Conservation (phyloP, 2,329 filamentous ascomycete species). For the Cordyceps pruinosa region DNA sequence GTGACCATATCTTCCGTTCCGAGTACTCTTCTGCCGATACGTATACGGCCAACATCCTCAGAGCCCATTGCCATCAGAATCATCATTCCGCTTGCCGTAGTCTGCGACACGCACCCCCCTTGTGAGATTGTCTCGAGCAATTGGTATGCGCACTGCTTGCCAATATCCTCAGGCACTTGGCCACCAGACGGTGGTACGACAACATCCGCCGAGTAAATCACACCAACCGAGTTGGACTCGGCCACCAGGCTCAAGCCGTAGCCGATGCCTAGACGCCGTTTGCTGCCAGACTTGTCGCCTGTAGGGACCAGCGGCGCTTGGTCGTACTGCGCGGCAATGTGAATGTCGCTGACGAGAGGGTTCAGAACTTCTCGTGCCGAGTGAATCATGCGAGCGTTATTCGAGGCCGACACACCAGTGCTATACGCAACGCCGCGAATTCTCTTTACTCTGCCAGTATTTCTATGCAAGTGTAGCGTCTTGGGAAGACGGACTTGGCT, state of each 20-base stretch:
- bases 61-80: conserved; percentile 97
- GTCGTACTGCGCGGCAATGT: conserved; percentile 77
- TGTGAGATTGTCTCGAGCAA: conserved; percentile 74
- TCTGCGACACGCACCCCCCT: conserved; percentile 72
- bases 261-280: conserved; percentile 71
- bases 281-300: conserved; percentile 48
- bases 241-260: conserved; percentile 89
- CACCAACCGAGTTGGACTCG: conserved; percentile 74
- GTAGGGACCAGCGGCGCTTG: conserved; percentile 50
- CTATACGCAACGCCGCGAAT: conserved; percentile 92
- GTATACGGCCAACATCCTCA: conserved; percentile 85
- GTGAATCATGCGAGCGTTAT: conserved; percentile 94
- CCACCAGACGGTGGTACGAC: conserved; percentile 70
- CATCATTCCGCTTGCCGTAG: conserved; percentile 67
- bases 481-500: conserved; percentile 91
- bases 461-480: conserved; percentile 80
- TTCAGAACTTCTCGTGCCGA: conserved; percentile 83
- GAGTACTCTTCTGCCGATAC: conserved; percentile 73
- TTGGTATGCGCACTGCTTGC: conserved; percentile 81
- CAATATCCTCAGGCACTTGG: conserved; percentile 81
- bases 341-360: conserved; percentile 77
- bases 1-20: conserved; percentile 74
- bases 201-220: conserved; percentile 83
- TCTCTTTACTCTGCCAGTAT: conserved; percentile 75
- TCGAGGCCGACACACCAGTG: conserved; percentile 83